Evolutionary conservation across 352 stramenopile species (phyloP).

Genomic region (Phytophthora citrophthora): DNA sequence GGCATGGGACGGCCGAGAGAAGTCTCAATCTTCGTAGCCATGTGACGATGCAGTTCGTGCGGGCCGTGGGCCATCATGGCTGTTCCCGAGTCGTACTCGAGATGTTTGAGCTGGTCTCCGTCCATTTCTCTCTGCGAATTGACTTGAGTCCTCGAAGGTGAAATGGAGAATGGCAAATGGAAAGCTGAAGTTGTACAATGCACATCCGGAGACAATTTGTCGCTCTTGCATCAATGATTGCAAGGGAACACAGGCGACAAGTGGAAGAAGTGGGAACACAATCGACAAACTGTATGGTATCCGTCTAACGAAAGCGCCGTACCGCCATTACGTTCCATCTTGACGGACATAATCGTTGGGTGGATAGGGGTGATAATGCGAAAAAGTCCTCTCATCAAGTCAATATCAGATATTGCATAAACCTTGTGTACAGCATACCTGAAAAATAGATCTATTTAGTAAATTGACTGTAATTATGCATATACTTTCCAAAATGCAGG

Average conservation of each 20-base stretch:
- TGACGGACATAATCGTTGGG: not conserved
- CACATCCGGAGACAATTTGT: slow-evolving; percentile 7
- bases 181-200: not conserved
- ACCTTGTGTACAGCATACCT: no score
- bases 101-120: slow-evolving; percentile 12
- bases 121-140: not conserved
- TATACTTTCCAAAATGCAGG: not conserved
- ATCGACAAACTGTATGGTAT: not conserved
- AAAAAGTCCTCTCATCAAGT: no score
- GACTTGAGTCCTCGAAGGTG: slow-evolving; percentile 2
- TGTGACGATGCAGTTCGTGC: slow-evolving; percentile 38
- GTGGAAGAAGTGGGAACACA: not conserved
- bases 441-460: no score
- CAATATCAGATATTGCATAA: no score
- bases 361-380: not conserved
- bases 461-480: no score
- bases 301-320: not conserved
- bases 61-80: slow-evolving; percentile 41
- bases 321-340: not conserved
- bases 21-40: slow-evolving; percentile 33
- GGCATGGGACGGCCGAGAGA: slow-evolving; percentile 40
- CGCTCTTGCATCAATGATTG: slow-evolving; percentile 2
- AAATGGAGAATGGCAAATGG: slow-evolving; percentile 15
- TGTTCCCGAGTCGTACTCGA: slow-evolving; percentile 27
- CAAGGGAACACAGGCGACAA: not conserved